Base-by-base conservation (phyloP, 2,329 filamentous ascomycete species). In the Aspergillus persii region DNA sequence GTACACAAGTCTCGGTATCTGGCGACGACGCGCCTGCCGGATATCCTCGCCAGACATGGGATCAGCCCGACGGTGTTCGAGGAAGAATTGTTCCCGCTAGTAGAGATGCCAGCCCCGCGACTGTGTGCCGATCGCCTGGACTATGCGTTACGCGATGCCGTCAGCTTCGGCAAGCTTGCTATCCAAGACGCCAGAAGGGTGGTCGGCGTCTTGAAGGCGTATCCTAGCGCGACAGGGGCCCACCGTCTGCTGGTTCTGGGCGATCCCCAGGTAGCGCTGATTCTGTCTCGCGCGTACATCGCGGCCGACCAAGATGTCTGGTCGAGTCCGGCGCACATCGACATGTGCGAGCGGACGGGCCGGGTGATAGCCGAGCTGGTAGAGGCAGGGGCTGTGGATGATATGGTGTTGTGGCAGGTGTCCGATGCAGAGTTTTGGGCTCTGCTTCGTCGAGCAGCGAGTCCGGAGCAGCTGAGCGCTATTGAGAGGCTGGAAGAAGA, bases 51-150 rank as follows among this genome's bases (percentile, higher is more conserved):
- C 11, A 65, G 58, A 23, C 68, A 78, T 58, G 68, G 71, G 7
- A 67, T 76, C 47, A 61, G 29, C 1, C 66, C 70, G 33, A 59
- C 68, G 11, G 71, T 68, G 3, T 61, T 78, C n/a, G 59, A 77
- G 5, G 76, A 78, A 59, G 73, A 75, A 53, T 68, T 73, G 7
- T 78, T 71, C 57, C 74, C 74, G 6, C 54, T 78, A 5, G 76
- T 78, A 3, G 76, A 78, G 59, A 68, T 63, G 68, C 67, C 71
- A 5, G 64, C 76, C 29, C 76, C 76, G 5, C 74, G 71, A 31
- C 72, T 78, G 2, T 78, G 75, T 57, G 75, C 76, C 26, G 76
- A 78, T 58, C 69, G 76, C 33, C 68, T 78, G 7, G 76, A 78
- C 62, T 78, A 78, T 55, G 68, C 71, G 18, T 63, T 78, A 27